phyloP scores from a whole-genome alignment of 2,329 filamentous ascomycete genomes.

The Fusarium sp. region DNA sequence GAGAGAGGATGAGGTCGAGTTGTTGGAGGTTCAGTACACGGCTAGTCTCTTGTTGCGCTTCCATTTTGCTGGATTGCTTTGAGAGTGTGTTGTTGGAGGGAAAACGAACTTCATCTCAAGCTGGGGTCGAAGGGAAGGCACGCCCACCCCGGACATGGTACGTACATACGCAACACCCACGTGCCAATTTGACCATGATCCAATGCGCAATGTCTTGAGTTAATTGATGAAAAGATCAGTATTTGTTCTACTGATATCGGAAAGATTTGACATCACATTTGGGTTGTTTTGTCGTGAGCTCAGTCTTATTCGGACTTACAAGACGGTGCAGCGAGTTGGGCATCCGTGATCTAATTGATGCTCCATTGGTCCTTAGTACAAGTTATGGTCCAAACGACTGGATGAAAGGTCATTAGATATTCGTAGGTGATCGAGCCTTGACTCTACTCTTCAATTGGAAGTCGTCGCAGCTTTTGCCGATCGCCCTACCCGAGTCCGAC shows the following conservation, averaged over 20 bases:
- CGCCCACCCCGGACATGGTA: background rate
- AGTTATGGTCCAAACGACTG: too few relatives aligned
- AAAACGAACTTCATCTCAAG: background rate
- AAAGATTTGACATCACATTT: rapidly evolving
- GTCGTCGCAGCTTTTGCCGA: too few relatives aligned
- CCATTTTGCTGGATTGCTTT: background rate
- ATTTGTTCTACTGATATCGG: too few relatives aligned
- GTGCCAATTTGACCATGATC: too few relatives aligned
- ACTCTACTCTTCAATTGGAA: too few relatives aligned
- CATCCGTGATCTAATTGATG: background rate
- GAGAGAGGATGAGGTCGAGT: background rate
- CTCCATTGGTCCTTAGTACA: background rate
- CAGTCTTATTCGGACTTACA: too few relatives aligned
- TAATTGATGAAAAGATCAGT: too few relatives aligned
- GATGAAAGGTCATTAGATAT: too few relatives aligned
- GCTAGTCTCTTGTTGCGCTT: background rate
- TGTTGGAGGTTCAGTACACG: background rate
- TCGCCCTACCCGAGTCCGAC: too few relatives aligned
- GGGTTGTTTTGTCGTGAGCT: too few relatives aligned
- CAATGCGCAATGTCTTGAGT: too few relatives aligned
- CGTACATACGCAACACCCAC: background rate
- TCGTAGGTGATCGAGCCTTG: too few relatives aligned
- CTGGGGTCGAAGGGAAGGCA: background rate
- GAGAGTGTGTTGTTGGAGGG: background rate
- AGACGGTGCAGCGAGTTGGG: background rate